These are phyloP conservation scores for Lactifluus volemus DNA, from an alignment of 768 basidiomycete species.

Conservation along the genomic window DNA sequence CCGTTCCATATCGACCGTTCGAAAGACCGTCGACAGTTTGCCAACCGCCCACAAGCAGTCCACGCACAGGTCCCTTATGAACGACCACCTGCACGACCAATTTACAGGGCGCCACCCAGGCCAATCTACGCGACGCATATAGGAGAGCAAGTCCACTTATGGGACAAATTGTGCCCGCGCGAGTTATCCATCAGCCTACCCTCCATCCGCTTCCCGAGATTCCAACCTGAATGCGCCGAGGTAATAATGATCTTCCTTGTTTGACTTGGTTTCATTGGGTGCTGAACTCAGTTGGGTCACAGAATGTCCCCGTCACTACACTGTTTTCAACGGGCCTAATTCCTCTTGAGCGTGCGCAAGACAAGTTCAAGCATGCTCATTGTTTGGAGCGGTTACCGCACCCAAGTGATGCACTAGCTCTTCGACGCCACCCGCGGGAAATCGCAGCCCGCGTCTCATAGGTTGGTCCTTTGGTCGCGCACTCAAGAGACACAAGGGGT, in stretches of 20 bases:
- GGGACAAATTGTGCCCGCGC: not conserved
- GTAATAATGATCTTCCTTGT: not conserved
- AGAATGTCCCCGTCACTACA: conserved; percentile 3
- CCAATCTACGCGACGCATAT: conserved; percentile 6
- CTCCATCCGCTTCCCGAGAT: not conserved
- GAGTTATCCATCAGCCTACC: not conserved
- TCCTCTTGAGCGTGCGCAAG: conserved; percentile 1
- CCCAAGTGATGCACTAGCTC: not conserved
- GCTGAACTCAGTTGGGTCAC: not conserved
- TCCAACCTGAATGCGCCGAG: not conserved
- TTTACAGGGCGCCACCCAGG: conserved; percentile 3
- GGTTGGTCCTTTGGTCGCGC: conserved; percentile 9
- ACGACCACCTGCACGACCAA: not conserved
- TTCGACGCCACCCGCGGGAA: not conserved
- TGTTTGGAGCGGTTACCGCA: conserved; percentile 9
- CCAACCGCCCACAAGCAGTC: not conserved
- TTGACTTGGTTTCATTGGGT: not conserved
- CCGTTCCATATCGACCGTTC: conserved; percentile 8
- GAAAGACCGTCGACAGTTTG: not conserved
- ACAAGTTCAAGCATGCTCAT: conserved; percentile 16
- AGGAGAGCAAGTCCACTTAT: not conserved
- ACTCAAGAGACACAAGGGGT: conserved; percentile 2
- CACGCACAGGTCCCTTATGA: not conserved
- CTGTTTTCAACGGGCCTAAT: conserved; percentile 8
- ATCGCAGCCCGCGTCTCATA: not conserved